Conservation (phyloP, 768 basidiomycete species). For the Mycena vulgaris region DNA sequence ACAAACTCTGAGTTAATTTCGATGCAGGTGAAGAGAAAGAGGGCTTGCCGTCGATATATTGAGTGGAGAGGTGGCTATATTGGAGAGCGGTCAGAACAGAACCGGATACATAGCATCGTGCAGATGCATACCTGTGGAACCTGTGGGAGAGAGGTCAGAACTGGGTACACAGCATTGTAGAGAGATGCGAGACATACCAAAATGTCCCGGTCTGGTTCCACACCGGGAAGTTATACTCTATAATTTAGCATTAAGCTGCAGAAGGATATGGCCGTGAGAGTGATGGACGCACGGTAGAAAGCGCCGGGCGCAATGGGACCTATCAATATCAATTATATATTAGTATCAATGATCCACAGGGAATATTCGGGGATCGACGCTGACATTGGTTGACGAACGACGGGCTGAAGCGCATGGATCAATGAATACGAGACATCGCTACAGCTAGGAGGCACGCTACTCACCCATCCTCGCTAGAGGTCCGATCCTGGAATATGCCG, state of each 20-base stretch:
- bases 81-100: too few species aligned
- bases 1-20: too few species aligned
- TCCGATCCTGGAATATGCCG: slow-evolving; percentile 2
- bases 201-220: too few species aligned
- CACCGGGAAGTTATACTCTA: slow-evolving; percentile 6
- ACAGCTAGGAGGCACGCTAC: not conserved
- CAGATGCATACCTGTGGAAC: slow-evolving; percentile 28
- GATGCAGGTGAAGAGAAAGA: too few species aligned
- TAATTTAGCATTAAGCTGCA: not conserved
- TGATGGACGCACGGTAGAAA: slow-evolving; percentile 13
- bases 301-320: slow-evolving; percentile 20
- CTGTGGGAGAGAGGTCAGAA: too few species aligned
- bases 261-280: too few species aligned
- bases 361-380: too few species aligned
- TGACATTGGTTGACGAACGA: slow-evolving; percentile 27
- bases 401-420: slow-evolving; percentile 44
- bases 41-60: slow-evolving; percentile 45
- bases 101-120: too few species aligned
- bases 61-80: slow-evolving; percentile 43
- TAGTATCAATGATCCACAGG: not conserved
- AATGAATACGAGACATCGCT: not conserved
- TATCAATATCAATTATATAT: not conserved
- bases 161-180: too few species aligned
- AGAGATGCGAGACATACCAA: too few species aligned
- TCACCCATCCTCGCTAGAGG: not conserved